Evolutionary conservation across 2,329 filamentous ascomycete genomes (phyloP).

Genomic region (Diaporthe sp.): DNA sequence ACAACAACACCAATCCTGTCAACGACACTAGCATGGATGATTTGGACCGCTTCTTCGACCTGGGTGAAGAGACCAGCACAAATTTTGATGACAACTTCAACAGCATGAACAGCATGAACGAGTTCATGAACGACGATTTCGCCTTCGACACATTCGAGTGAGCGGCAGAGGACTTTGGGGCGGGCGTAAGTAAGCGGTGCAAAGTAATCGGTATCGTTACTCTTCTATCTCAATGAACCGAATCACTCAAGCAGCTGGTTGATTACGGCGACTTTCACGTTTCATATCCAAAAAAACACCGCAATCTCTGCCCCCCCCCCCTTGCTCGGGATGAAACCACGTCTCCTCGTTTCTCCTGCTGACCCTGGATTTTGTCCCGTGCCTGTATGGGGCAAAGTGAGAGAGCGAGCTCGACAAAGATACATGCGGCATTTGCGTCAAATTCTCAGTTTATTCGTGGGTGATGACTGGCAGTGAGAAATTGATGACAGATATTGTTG

Average conservation of each 20-base stretch:
- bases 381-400: neutral
- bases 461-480: neutral
- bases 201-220: neutral
- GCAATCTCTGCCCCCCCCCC: neutral
- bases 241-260: neutral
- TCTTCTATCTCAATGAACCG: neutral
- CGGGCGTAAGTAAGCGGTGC: neutral
- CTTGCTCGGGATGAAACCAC: neutral
- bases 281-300: neutral
- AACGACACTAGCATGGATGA: conserved; percentile 48
- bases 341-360: neutral
- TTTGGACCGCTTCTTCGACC: conserved; percentile 63
- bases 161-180: neutral
- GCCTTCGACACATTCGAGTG: conserved; percentile 34
- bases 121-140: conserved; percentile 37
- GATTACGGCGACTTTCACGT: neutral
- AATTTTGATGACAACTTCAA: conserved; percentile 49
- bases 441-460: neutral
- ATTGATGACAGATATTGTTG: neutral
- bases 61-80: conserved; percentile 55
- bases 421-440: too few species aligned
- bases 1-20: conserved; percentile 42
- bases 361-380: neutral
- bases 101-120: conserved; percentile 36
- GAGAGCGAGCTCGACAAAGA: neutral